These are phyloP conservation scores for Aspergillus vadensis DNA, from an alignment of 2,329 filamentous ascomycete genomes.

Conservation along the genomic window DNA sequence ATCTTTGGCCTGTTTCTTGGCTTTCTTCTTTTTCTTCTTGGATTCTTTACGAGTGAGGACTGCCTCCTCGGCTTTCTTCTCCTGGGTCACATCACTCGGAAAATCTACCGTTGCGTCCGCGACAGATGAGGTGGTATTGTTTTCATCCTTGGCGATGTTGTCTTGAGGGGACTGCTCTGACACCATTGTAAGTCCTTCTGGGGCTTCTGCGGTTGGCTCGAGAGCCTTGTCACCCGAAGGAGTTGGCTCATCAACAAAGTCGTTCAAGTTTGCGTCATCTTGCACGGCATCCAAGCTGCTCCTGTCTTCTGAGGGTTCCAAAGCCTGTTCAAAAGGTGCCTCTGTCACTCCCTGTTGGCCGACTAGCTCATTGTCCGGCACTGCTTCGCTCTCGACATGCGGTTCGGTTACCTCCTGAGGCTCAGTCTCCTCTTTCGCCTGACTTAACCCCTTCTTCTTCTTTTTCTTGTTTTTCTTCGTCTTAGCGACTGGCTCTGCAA, in stretches of 20 bases:
- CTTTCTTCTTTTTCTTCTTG: slow-evolving; percentile 28
- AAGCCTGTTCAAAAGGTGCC: neutral
- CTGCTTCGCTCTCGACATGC: slow-evolving; percentile 1
- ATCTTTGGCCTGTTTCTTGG: slow-evolving; percentile 19
- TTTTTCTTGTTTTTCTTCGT: slow-evolving; percentile 33
- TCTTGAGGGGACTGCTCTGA: neutral
- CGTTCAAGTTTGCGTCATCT: neutral
- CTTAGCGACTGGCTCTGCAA: slow-evolving; percentile 8
- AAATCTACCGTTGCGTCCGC: neutral
- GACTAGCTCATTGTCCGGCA: neutral
- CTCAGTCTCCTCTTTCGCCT: slow-evolving; percentile 12
- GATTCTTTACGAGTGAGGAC: slow-evolving; percentile 19
- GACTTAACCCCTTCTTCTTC: slow-evolving; percentile 25
- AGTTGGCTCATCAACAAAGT: neutral
- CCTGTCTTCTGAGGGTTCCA: neutral
- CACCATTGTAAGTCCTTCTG: neutral
- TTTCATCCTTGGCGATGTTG: neutral
- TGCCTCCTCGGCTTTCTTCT: slow-evolving; percentile 2
- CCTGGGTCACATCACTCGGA: neutral
- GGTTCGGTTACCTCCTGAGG: neutral
- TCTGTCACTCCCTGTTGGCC: neutral
- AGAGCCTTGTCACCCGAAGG: neutral
- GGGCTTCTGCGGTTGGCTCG: slow-evolving; percentile 2
- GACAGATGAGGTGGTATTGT: slow-evolving; percentile 1
- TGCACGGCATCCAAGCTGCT: neutral